Percentiles rank a stretch among this genome's conserved stretches.
Conservation (phyloP, 805 yeast genomes). For the Lipomyces lipofer region DNA sequence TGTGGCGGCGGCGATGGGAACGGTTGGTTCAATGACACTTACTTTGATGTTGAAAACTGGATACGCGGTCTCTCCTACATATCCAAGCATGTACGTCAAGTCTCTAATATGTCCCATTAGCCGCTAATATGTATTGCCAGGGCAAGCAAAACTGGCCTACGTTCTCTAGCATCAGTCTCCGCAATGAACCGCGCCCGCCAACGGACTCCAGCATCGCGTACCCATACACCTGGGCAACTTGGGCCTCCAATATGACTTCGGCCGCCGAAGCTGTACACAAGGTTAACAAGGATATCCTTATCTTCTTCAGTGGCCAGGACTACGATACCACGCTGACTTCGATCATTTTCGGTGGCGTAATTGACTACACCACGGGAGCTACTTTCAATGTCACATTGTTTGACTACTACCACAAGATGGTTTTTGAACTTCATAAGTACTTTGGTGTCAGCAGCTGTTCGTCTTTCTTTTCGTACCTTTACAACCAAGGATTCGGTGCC, state of each 20-base stretch:
- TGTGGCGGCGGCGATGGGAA: not conserved
- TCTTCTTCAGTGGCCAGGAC: not conserved
- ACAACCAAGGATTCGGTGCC: too few relatives aligned
- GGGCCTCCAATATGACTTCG: not conserved
- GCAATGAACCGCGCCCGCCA: too few relatives aligned
- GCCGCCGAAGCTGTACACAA: not conserved
- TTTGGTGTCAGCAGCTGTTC: too few relatives aligned
- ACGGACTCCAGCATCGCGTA: not conserved
- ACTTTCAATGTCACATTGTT: not conserved
- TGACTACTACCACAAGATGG: not conserved
- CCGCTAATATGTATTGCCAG: not conserved
- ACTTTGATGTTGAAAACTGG: not conserved
- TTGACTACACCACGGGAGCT: not conserved
- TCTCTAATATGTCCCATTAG: not conserved
- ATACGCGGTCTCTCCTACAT: not conserved
- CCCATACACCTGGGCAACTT: not conserved
- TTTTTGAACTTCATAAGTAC: not conserved
- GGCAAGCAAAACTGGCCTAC: too few relatives aligned
- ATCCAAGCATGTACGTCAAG: not conserved
- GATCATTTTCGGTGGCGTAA: not conserved
- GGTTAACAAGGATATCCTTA: not conserved
- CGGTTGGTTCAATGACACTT: not conserved
- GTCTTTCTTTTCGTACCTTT: too few relatives aligned
- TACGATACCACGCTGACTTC: not conserved
- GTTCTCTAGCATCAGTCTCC: not conserved